Conservation (phyloP, 73 alveolate genomes). For the Tetrahymena elliotti region DNA sequence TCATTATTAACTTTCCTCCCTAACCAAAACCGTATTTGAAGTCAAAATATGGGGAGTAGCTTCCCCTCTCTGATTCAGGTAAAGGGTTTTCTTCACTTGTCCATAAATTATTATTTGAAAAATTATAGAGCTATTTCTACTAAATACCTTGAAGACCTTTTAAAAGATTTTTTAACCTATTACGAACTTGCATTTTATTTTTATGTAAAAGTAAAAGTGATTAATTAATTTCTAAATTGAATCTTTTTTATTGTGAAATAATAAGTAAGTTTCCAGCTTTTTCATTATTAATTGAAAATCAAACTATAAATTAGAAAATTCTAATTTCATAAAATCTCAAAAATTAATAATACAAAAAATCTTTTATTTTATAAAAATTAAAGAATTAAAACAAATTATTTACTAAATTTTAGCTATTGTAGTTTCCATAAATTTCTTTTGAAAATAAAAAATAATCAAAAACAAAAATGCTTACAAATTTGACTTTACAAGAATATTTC, state of each 20-base stretch:
- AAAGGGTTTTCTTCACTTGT: background rate
- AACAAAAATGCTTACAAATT: too few relatives aligned
- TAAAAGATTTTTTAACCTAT: background rate
- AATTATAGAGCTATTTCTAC: background rate
- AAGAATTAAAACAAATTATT: too few relatives aligned
- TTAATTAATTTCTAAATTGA: too few relatives aligned
- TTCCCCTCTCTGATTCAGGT: background rate
- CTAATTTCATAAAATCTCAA: background rate
- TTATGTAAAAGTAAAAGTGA: background rate
- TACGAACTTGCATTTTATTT: background rate
- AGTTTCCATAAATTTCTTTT: too few relatives aligned
- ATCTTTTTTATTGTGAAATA: too few relatives aligned
- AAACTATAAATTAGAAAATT: background rate
- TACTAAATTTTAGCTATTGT: too few relatives aligned
- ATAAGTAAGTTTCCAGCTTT: background rate
- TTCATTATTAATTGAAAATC: background rate
- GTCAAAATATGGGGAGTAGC: background rate
- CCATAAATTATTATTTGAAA: background rate
- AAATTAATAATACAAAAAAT: too few relatives aligned
- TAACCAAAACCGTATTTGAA: background rate
- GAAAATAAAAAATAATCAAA: too few relatives aligned
- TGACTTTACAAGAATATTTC: too few relatives aligned
- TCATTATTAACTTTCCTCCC: background rate
- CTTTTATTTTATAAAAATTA: too few relatives aligned
- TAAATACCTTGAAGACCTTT: background rate